Evolutionary conservation across 1,284 basidiomycete species (phyloP), one percentile per base, ranked within the genome.

Genomic region (Moesziomyces globuligerus): DNA sequence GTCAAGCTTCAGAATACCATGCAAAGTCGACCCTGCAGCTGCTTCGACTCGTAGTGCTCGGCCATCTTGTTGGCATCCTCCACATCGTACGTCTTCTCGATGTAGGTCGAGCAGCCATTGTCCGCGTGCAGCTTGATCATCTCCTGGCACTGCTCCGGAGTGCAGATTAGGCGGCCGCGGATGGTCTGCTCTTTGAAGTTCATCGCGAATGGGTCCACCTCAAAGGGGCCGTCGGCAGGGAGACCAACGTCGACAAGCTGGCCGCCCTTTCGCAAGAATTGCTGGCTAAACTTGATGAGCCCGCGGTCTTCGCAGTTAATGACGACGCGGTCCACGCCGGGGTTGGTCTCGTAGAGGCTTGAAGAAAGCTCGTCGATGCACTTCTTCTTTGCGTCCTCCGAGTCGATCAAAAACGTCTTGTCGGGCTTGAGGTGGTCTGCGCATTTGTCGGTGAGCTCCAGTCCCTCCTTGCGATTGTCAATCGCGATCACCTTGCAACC

Each of bases 401-500:
- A 42, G 44, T 70, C 60, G 36, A 78, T 61, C 13, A 78, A 41
- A 40, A 52, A 61, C 1, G 58, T 66, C 59, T 72, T 64, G 62
- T 78, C 75, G n/a, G 75, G 74, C 40, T 56, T 57, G 40, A 78
- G 74, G 42, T 76, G 56, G 9, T 61, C 48, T 17, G 74, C 56
- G 13, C 47, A 39, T 34, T 67, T 58, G 55, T 62, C 56, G 37
- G 54, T 44, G 18, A 72, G 58, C 23, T 72, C 64, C 21, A 68
- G n/a, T 3, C 46, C 56, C 38, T 72, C 58, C 29, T 78, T 62
- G 26, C 75, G 61, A 53, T 78, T 78, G 62, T 78, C 75, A 56
- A 78, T 67, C 40, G 74, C 83, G 26, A 83, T 78, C 20, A 81
- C 80, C 21, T 81, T 75, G 69, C 59, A 81, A 21, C 84, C 83